Base-by-base conservation (phyloP, 257 asterid genomes). In the Coffea eugenioides region DNA sequence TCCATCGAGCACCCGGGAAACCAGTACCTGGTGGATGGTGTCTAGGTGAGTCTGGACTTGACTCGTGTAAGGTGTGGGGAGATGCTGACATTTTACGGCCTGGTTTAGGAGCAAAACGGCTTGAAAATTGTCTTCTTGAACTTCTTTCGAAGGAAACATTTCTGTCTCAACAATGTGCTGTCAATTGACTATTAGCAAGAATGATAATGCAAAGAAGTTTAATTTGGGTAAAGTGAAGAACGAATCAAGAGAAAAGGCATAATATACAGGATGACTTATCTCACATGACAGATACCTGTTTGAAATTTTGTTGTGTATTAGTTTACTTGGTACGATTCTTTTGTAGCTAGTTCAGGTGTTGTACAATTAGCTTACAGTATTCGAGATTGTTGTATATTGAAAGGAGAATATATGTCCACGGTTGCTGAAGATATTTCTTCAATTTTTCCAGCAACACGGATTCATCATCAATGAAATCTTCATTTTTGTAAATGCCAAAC, bases 21-120 rank as follows among this genome's bases (percentile, higher is more conserved):
- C 90, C 95, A 0, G 94, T 88, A 20, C 90, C 97, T 0, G 97
- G 98, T 41, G 99, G 99, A 21, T 95, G 99, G 99, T 95, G 99
- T 84, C 84, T 95, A 69, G 99, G 95, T 14, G 90, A 89, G 6
- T 39, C 87, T 67, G 77, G 46, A 27, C 80, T 79, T 25, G 89
- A 87, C 66, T 70, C 49, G 25, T 96, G 98, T 84, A 31, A 79
- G 45, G 75, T 86, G 43, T 96, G 97, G 98, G 99, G 97, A 59
- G 99, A 95, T 73, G 92, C 96, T 8, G 88, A 90, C 45, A 92
- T 93, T 72, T 84, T 95, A 88, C 88, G 84, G 80, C 99, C 99
- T 48, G 93, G 98, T 10, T 80, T 74, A 8, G 95, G 97, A 43
- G 88, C 94, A 25, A 88, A 74, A 66, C 86, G 96, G 85, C 93